Percentiles rank a stretch among this genome's conserved stretches.
Evolutionary conservation across 1,139 yeast species (phyloP).

Genomic region (Tardiomyces depauwii): DNA sequence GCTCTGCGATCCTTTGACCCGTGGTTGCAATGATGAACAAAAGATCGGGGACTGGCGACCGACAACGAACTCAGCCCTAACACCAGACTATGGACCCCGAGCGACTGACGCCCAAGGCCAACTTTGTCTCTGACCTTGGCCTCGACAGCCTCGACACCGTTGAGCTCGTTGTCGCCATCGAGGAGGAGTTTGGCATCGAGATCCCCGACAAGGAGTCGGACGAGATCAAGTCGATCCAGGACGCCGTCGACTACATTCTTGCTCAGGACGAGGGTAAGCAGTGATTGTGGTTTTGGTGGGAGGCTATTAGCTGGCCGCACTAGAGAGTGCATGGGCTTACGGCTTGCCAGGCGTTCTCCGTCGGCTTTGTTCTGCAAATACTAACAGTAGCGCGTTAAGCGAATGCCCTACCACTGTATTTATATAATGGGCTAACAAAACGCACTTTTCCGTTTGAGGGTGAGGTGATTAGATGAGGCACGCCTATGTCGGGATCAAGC

Average conservation of each 20-base stretch:
- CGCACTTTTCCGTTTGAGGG: no score
- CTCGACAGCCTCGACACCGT: constrained; percentile 78
- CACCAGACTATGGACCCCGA: constrained; percentile 15
- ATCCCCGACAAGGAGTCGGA: constrained; percentile 88
- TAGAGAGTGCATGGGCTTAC: no score
- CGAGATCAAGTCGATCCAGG: constrained; percentile 73
- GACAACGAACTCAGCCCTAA: not conserved
- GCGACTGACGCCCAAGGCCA: constrained; percentile 43
- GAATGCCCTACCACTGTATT: not conserved
- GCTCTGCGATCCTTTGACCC: not conserved
- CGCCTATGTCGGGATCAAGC: no score
- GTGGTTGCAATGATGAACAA: not conserved
- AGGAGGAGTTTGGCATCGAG: constrained; percentile 43
- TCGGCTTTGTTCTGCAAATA: not conserved
- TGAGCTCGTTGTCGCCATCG: constrained; percentile 78
- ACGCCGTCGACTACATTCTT: constrained; percentile 68
- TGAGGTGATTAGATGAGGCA: no score
- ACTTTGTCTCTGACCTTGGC: constrained; percentile 66
- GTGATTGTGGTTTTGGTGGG: not conserved
- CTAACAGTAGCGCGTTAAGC: not conserved
- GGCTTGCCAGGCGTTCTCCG: no score
- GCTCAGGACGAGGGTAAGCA: constrained; percentile 40
- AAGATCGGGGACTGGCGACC: no score
- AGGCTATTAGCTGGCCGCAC: no score
- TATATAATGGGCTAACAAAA: not conserved